Percentiles rank a stretch among this genome's conserved stretches.
Evolutionary conservation across 208 protist species (phyloP).

Genomic region (Crithidia brevicula): DNA sequence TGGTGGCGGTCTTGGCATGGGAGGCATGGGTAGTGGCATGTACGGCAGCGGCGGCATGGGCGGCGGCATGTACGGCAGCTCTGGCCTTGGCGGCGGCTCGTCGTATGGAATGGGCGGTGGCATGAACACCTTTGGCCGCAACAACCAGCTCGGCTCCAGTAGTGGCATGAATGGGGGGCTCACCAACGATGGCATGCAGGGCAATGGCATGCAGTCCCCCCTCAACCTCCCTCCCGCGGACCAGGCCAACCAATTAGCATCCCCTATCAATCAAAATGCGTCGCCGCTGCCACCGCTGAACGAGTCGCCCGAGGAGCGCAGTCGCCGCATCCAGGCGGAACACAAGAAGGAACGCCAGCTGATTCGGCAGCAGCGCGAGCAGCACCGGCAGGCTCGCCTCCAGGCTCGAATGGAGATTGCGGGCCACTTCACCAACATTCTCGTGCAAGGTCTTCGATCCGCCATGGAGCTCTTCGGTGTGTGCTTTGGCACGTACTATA

Average conservation of each 20-base stretch:
- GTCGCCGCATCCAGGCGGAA: conserved; percentile 60
- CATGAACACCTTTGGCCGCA: conserved; percentile 23
- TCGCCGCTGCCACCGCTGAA: conserved; percentile 49
- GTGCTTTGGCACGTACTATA: conserved; percentile 89
- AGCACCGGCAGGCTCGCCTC: conserved; percentile 69
- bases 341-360: conserved; percentile 64
- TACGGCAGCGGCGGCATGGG: conserved; percentile 25
- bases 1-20: conserved; percentile 25
- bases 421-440: conserved; percentile 76
- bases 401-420: conserved; percentile 79
- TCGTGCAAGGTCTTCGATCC: conserved; percentile 80
- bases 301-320: conserved; percentile 63
- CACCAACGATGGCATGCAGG: conserved; percentile 16
- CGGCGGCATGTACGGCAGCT: conserved; percentile 37
- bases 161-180: conserved; percentile 24
- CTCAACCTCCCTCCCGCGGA: conserved; percentile 20
- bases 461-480: conserved; percentile 81
- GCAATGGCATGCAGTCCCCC: conserved; percentile 7
- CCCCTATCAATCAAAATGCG: conserved; percentile 44
- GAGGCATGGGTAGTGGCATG: conserved; percentile 24
- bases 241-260: conserved; percentile 30
- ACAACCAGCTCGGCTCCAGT: conserved; percentile 17
- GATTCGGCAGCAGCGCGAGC: conserved; percentile 67
- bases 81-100: conserved; percentile 27
- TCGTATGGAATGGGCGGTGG: conserved; percentile 26